These are phyloP conservation scores for Halenospora varia DNA, from an alignment of 495 filamentous ascomycete genomes.

Conservation along the genomic window DNA sequence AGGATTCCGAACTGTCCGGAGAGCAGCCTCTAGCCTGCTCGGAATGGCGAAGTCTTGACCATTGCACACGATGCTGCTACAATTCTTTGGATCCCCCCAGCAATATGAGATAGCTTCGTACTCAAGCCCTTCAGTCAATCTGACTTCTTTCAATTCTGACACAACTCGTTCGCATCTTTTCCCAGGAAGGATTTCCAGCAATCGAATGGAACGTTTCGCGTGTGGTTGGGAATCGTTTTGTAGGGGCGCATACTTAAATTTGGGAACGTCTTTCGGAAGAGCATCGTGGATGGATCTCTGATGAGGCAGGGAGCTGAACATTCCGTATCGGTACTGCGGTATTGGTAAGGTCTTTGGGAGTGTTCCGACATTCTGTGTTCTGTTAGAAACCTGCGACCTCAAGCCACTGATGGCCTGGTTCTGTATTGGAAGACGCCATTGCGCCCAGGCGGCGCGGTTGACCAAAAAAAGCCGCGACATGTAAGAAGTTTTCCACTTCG, in stretches of 20 bases:
- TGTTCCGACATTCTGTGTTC: too few relatives aligned
- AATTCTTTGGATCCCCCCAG: conserved; percentile 28
- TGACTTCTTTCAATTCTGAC: neutral
- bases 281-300: too few relatives aligned
- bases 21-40: conserved; percentile 25
- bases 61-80: conserved; percentile 22
- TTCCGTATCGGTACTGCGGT: too few relatives aligned
- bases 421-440: too few relatives aligned
- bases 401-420: too few relatives aligned
- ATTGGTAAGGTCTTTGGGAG: too few relatives aligned
- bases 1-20: conserved; percentile 25
- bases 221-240: neutral
- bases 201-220: conserved; percentile 7
- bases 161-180: neutral
- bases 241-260: neutral
- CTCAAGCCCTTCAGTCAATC: neutral
- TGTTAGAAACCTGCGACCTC: too few relatives aligned
- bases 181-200: conserved; percentile 1
- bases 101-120: conserved; percentile 38
- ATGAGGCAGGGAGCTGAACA: too few relatives aligned
- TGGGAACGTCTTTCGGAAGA: neutral
- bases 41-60: conserved; percentile 20
- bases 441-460: too few relatives aligned
- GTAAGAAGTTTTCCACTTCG: too few relatives aligned
- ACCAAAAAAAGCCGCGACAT: too few relatives aligned